Evolutionary conservation across 108 stramenopile species (phyloP), one percentile per base, ranked within the genome.

Genomic region (Licmophora abbreviata): DNA sequence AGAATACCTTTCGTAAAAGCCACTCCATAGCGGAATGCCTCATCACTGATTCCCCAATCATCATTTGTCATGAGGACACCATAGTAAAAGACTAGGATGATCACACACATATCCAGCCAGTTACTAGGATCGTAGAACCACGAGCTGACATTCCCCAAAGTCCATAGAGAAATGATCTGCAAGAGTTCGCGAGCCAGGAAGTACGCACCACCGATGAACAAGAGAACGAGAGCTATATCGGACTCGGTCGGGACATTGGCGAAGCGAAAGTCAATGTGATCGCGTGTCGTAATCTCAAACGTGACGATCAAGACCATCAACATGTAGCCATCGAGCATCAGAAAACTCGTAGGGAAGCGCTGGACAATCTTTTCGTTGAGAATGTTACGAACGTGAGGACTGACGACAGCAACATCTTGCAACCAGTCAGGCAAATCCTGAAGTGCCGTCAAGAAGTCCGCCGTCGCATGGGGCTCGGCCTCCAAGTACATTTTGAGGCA

Each of bases 351-450:
- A 2, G 84, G 88, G 50, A 91, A 91, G 2, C 84, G 58, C 56
- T 76, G 71, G 12, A 82, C 69, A 54, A 84, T 91, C 36, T 82
- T 85, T 48, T 73, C 57, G 49, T 91, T 91, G 38, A 91, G 47
- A 23, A 91, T 78, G 12, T 60, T 79, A 20, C 82, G 87, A 11
- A 91, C 85, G 41, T 85, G 83, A 27, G 77, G 71, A 44, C 52
- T 70, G 21, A 84, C 69, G 10, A 91, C 88, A 0, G 84, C 88
- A 41, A 78, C 78, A 41, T 91, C 84, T 45, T 74, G 73, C 29
- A 91, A 56, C 80, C 76, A 78, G 47, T 86, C 82, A 14, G 88
- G 88, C 25, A 85, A 61, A 40, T 74, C 71, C 62, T 91, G 88
- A 3, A 91, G 44, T 15, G 81, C 82, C 0, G 79, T 85, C 32